Conservation (phyloP, 305 asterid species). For the Fraxinus dipetala region DNA sequence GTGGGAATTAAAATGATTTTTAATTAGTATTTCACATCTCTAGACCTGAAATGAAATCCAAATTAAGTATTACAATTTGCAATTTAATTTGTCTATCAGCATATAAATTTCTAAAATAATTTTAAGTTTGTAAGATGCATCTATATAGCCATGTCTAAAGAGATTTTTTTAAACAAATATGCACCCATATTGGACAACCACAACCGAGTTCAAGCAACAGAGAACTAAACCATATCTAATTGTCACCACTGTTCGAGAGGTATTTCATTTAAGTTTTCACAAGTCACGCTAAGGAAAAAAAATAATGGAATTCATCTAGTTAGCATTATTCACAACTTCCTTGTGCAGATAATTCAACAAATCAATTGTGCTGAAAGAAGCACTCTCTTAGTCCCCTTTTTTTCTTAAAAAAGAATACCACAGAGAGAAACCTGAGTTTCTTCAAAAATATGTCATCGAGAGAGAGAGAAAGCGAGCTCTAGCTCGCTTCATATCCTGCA, state of each 20-base stretch:
- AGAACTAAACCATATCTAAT: background rate
- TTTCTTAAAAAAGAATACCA: background rate
- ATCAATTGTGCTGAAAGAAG: background rate
- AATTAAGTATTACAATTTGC: background rate
- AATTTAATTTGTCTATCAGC: background rate
- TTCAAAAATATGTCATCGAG: background rate
- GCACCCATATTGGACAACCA: background rate
- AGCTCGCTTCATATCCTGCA: background rate
- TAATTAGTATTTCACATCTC: background rate
- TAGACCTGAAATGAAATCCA: background rate
- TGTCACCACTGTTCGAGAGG: background rate
- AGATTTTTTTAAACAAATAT: no score
- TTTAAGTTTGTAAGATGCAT: no score
- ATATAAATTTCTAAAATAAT: no score
- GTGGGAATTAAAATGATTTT: background rate
- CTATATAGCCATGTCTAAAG: background rate
- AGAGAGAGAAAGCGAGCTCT: background rate
- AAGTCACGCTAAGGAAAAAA: background rate
- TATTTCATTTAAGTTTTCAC: background rate
- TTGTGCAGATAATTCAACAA: background rate
- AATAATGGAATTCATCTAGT: background rate
- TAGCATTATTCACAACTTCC: background rate
- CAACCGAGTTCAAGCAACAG: background rate
- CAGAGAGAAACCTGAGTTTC: background rate
- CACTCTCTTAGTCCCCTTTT: background rate